A percentile compares a stretch with the other conserved stretches of the same genome.
These are phyloP conservation scores for Talaromyces sp. DNA, from an alignment of 2,329 filamentous ascomycete genomes.

Conservation along the genomic window DNA sequence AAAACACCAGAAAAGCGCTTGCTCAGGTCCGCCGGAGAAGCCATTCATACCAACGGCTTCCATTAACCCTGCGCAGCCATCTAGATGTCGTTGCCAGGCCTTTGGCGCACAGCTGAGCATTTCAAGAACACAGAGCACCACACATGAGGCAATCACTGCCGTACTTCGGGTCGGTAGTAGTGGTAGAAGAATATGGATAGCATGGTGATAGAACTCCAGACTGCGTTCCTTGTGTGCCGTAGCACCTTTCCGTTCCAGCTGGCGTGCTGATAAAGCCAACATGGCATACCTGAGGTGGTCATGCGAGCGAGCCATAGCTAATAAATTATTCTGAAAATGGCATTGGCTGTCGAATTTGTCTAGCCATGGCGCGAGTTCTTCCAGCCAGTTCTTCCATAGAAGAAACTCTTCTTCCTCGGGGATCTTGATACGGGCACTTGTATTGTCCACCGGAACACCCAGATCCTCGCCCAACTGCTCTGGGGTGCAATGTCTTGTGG, in stretches of 20 bases:
- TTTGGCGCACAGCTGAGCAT: constrained; percentile 48
- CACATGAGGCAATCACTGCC: constrained; percentile 54
- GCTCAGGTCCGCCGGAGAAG: constrained; percentile 52
- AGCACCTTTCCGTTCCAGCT: constrained; percentile 53
- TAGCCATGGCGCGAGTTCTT: constrained; percentile 56
- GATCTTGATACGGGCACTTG: neutral
- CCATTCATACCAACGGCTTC: constrained; percentile 54
- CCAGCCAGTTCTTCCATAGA: constrained; percentile 49
- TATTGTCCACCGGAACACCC: neutral
- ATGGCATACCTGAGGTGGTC: constrained; percentile 51
- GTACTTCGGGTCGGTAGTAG: constrained; percentile 50
- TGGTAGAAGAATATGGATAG: constrained; percentile 51
- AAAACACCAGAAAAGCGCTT: constrained; percentile 60
- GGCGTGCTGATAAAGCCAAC: constrained; percentile 54
- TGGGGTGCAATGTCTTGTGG: neutral
- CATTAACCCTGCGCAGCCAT: constrained; percentile 57
- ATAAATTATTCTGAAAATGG: constrained; percentile 54
- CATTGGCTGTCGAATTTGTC: constrained; percentile 58
- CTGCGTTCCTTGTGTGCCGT: constrained; percentile 49
- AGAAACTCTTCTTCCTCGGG: constrained; percentile 11
- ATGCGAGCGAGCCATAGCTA: constrained; percentile 49
- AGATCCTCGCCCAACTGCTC: neutral
- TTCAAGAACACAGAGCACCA: constrained; percentile 56
- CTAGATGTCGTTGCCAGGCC: constrained; percentile 55
- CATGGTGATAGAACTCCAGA: constrained; percentile 55